phyloP scores from a whole-genome alignment of 305 asterid genomes.

The Rubia peregrina region DNA sequence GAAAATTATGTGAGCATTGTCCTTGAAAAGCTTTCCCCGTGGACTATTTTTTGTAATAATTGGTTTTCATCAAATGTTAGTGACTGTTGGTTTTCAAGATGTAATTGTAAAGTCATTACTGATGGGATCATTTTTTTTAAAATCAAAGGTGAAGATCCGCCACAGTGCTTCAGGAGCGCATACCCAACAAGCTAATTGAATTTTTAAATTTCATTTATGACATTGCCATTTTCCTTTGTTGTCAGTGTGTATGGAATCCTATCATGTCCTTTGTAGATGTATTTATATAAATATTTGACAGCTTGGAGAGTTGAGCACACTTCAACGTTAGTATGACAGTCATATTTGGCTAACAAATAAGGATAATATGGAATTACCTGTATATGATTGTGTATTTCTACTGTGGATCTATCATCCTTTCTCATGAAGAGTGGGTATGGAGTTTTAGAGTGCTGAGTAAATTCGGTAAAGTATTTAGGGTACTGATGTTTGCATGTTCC shows the following conservation, averaged over 20 bases:
- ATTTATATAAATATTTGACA: too few relatives aligned
- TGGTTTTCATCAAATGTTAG: not conserved
- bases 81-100: not conserved
- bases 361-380: too few relatives aligned
- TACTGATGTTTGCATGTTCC: too few relatives aligned
- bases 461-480: too few relatives aligned
- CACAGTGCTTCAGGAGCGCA: not conserved
- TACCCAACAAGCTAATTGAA: not conserved
- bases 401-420: too few relatives aligned
- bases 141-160: not conserved
- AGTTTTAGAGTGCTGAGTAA: too few relatives aligned
- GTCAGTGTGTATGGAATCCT: not conserved
- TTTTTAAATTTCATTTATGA: not conserved
- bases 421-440: too few relatives aligned
- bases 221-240: not conserved
- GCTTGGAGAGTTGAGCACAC: too few relatives aligned
- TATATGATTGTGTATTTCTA: too few relatives aligned
- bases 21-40: too few relatives aligned
- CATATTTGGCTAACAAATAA: too few relatives aligned
- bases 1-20: not conserved
- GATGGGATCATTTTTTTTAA: not conserved
- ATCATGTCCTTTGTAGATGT: not conserved
- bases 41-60: rapidly evolving
- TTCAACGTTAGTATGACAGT: too few relatives aligned
- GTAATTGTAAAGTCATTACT: not conserved